phyloP scores from a whole-genome alignment of 495 filamentous ascomycete species.

The Pseudevernia furfuracea region DNA sequence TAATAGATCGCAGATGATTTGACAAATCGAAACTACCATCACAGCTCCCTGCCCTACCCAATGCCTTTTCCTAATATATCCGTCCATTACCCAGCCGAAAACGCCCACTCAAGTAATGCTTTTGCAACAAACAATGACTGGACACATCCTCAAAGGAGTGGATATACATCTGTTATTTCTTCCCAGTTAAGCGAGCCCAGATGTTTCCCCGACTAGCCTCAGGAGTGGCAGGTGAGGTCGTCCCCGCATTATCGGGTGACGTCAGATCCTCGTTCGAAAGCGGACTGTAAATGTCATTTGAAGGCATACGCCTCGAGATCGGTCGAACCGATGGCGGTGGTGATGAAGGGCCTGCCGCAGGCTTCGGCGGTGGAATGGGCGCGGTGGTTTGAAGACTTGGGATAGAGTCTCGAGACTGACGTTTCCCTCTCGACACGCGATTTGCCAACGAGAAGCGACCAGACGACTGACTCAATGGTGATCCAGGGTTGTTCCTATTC shows the following conservation, averaged over 20 bases:
- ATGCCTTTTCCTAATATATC: background rate
- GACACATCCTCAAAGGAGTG: background rate
- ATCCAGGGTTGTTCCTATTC: constrained; percentile 3
- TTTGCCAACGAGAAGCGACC: background rate
- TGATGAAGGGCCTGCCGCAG: background rate
- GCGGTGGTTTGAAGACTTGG: constrained; percentile 9
- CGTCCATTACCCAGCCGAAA: background rate
- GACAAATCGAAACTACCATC: background rate
- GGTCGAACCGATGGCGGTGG: background rate
- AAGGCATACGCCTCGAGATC: background rate
- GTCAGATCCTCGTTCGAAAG: constrained; percentile 5
- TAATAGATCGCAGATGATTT: background rate
- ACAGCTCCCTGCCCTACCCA: background rate
- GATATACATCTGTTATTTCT: background rate
- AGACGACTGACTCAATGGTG: constrained; percentile 11
- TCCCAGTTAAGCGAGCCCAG: background rate
- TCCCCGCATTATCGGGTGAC: constrained; percentile 3
- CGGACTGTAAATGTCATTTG: constrained; percentile 8
- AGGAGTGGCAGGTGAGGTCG: constrained; percentile 1
- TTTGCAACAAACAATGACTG: background rate
- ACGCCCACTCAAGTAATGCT: background rate
- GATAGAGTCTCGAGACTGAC: background rate
- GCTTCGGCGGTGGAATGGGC: constrained; percentile 8
- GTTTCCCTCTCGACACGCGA: constrained; percentile 3
- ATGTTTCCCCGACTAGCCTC: background rate